These are phyloP conservation scores for Daedalea quercina DNA, from an alignment of 768 basidiomycete genomes.

Conservation along the genomic window DNA sequence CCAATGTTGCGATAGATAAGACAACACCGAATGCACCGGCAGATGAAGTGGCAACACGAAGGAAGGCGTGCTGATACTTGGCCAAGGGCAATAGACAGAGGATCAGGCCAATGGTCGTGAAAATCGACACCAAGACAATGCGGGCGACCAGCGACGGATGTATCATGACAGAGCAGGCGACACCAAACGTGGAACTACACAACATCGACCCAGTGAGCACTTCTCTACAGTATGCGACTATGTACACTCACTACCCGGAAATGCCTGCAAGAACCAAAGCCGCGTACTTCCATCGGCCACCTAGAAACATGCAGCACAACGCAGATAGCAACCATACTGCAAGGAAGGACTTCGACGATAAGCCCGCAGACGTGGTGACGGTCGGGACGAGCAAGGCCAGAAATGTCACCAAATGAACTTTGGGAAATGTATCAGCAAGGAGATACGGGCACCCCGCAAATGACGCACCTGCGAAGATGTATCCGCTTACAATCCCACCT, in stretches of 20 bases:
- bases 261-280: constrained; percentile 43
- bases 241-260: constrained; percentile 52
- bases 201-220: too few relatives aligned
- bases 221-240: too few relatives aligned
- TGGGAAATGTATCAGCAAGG: not conserved
- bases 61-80: constrained; percentile 35
- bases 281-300: constrained; percentile 47
- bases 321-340: constrained; percentile 54
- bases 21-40: constrained; percentile 53
- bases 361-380: constrained; percentile 35
- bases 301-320: constrained; percentile 39
- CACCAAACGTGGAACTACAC: constrained; percentile 35
- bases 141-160: constrained; percentile 48
- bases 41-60: constrained; percentile 47
- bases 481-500: constrained; percentile 55
- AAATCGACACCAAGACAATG: constrained; percentile 33
- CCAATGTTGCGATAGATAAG: constrained; percentile 47
- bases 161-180: constrained; percentile 47
- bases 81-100: constrained; percentile 40
- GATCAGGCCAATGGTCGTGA: constrained; percentile 31
- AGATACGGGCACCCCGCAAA: not conserved
- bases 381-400: constrained; percentile 51
- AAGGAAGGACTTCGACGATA: constrained; percentile 46
- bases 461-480: constrained; percentile 50
- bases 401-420: constrained; percentile 53